These are phyloP conservation scores for Chalaropsis ovoidea DNA, from an alignment of 2,329 filamentous ascomycete genomes.

Conservation along the genomic window DNA sequence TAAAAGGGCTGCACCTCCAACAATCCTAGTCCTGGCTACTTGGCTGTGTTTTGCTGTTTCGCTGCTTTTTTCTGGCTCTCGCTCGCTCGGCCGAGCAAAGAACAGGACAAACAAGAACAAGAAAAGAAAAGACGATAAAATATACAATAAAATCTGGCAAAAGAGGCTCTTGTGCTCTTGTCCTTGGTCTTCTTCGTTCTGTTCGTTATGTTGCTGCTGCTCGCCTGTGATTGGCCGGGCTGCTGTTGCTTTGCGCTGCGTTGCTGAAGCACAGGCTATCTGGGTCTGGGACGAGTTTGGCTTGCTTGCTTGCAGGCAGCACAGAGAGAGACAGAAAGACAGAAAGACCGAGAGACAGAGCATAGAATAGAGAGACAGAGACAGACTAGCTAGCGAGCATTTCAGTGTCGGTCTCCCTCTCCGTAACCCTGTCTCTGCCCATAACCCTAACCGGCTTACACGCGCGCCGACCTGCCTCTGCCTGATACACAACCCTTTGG, in stretches of 20 bases:
- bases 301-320: background rate
- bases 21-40: background rate
- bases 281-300: too few relatives aligned
- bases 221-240: background rate
- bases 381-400: too few relatives aligned
- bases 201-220: background rate
- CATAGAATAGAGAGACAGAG: too few relatives aligned
- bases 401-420: too few relatives aligned
- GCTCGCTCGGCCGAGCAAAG: background rate
- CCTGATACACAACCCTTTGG: too few relatives aligned
- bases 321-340: background rate
- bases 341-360: too few relatives aligned
- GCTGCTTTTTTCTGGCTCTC: background rate
- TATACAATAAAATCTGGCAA: background rate
- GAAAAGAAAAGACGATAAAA: conserved; percentile 3
- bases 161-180: conserved; percentile 14
- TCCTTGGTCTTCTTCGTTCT: background rate
- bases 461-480: too few relatives aligned
- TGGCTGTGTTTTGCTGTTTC: background rate
- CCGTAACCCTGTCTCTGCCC: too few relatives aligned
- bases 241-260: too few relatives aligned
- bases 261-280: too few relatives aligned
- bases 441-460: too few relatives aligned
- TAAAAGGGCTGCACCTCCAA: too few relatives aligned
- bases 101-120: background rate